Base-by-base conservation (phyloP, 257 asterid genomes). In the Echites panduratus region DNA sequence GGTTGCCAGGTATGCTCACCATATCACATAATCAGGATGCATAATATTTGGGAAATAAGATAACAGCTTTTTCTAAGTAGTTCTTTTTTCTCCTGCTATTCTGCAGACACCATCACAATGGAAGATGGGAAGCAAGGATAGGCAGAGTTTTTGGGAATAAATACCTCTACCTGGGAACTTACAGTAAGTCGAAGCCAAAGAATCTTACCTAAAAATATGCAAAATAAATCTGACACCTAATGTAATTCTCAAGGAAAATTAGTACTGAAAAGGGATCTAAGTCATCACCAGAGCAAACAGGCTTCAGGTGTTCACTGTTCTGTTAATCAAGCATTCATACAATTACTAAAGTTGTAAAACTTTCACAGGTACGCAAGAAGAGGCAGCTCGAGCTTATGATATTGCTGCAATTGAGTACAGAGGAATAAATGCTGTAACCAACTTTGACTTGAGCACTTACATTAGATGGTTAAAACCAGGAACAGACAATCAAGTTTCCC, bases 1-100 rank as follows among this genome's bases (percentile, higher is more conserved):
- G 71, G 97, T 91, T 17, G 96, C 97, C 13, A 87, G 96, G 97
- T 91, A 78, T 38, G n/a, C 56, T 65, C 43, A 48, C 62, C 7
- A 16, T 24, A 32, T 44, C 20, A 66, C 32, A 61, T 10, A 16
- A 32, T 52, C 11, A 44, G 64, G 19, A 57, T 44, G 29, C 41
- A 32, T 49, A 62, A 7, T 48, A 49, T 63, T 19, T 7, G 7
- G 26, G 27, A 56, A 35, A 44, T 11, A 19, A 16, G 38, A 10
- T 24, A 53, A 19, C 24, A 29, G 45, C 13, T 24, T 19, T n/a
- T 10, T 17, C 65, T 14, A 3, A 49, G 40, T 22, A 2, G 27
- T 20, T 17, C 5, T 2, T 49, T 14, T 50, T 50, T 17, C 40
- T 35, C 5, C 19, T 44, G 35, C 8, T 24, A 22, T 67, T 32